A percentile compares a stretch with the other conserved stretches of the same genome.
Evolutionary conservation across 2,329 filamentous ascomycete species (phyloP).

Genomic region (Diaporthe batatas): DNA sequence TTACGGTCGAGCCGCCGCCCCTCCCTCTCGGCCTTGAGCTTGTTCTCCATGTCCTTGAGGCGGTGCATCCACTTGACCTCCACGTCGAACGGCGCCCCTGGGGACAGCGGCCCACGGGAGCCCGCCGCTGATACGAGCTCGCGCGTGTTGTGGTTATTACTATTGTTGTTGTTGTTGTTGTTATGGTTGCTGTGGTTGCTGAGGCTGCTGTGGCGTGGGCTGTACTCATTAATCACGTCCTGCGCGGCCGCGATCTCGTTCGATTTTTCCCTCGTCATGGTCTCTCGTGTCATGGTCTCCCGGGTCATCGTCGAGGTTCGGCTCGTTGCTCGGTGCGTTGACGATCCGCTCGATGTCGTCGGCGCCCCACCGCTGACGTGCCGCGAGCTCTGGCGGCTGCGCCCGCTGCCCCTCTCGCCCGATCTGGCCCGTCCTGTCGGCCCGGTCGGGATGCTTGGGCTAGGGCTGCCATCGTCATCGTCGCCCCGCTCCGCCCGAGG

Average conservation of each 20-base stretch:
- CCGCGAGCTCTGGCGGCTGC: conserved; percentile 43
- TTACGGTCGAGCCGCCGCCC: conserved; percentile 85
- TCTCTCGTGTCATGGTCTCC: conserved; percentile 49
- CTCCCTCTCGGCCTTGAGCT: conserved; percentile 91
- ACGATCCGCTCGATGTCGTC: conserved; percentile 42
- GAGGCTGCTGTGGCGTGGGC: conserved; percentile 44
- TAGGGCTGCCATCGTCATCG: conserved; percentile 60
- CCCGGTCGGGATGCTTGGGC: conserved; percentile 67
- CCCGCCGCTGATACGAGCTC: conserved; percentile 43
- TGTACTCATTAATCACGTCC: conserved; percentile 33
- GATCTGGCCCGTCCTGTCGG: conserved; percentile 58
- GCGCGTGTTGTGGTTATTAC: conserved; percentile 29
- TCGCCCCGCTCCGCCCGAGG: conserved; percentile 48
- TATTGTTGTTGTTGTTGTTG: background rate
- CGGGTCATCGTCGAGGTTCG: conserved; percentile 52
- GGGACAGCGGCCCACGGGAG: conserved; percentile 47
- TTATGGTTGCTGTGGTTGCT: conserved; percentile 7
- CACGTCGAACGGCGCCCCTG: conserved; percentile 49
- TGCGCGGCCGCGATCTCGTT: conserved; percentile 38
- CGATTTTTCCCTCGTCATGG: conserved; percentile 45
- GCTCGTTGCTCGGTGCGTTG: conserved; percentile 42
- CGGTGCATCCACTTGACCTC: conserved; percentile 88
- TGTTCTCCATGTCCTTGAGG: conserved; percentile 86
- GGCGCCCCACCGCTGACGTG: conserved; percentile 40
- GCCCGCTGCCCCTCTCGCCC: conserved; percentile 30